Conservation (phyloP, 108 stramenopile species). For the Discostella stelligeroides region DNA sequence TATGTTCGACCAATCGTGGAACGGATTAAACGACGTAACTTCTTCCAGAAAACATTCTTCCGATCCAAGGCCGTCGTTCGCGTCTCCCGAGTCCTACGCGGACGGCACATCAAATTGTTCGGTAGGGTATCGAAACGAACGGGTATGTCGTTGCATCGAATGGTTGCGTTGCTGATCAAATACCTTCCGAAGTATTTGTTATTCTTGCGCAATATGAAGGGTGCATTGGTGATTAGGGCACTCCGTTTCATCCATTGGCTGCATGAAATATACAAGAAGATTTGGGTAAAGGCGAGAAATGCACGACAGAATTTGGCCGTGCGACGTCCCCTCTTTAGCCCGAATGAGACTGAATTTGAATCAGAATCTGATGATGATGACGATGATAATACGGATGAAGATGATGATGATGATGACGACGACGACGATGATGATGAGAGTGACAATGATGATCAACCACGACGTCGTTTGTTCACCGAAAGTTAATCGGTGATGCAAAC, state of each 20-base stretch:
- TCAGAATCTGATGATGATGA: conserved; percentile 23
- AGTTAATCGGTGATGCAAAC: neutral
- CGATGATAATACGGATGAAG: conserved; percentile 15
- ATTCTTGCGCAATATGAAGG: conserved; percentile 82
- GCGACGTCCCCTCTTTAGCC: neutral
- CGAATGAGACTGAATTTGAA: conserved; percentile 13
- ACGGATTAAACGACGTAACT: conserved; percentile 68
- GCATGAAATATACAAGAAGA: conserved; percentile 57
- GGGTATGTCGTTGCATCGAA: conserved; percentile 56
- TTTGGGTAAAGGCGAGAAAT: conserved; percentile 52
- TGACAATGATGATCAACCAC: conserved; percentile 9
- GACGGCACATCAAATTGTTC: conserved; percentile 77
- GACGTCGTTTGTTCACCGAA: conserved; percentile 4
- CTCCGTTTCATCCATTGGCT: conserved; percentile 76
- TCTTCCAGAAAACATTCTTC: conserved; percentile 76
- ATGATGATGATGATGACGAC: conserved; percentile 19
- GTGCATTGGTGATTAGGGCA: conserved; percentile 63
- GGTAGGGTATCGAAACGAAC: conserved; percentile 70
- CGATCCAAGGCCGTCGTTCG: conserved; percentile 76
- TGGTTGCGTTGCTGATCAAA: conserved; percentile 73
- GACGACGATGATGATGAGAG: conserved; percentile 21
- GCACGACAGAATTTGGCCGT: conserved; percentile 18
- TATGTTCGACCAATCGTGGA: conserved; percentile 82
- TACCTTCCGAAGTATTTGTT: conserved; percentile 85
- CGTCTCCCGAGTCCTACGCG: conserved; percentile 72